Conservation (phyloP, 768 basidiomycete species). For the Boletus speciosus region DNA sequence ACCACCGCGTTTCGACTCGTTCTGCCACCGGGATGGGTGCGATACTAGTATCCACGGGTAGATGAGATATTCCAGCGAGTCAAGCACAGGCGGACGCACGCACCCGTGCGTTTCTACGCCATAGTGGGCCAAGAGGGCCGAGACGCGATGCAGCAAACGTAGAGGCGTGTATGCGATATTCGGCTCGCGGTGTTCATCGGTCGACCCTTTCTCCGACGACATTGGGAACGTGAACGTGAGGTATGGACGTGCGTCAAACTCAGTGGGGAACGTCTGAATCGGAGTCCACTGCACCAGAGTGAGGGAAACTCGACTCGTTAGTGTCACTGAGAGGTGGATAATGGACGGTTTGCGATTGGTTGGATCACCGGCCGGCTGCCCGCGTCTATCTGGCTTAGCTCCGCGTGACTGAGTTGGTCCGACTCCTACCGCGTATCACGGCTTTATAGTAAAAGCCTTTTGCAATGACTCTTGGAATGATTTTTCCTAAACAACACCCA, state of each 20-base stretch:
- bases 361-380: too few relatives aligned
- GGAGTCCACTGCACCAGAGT: background rate
- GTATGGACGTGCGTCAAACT: slow-evolving; percentile 3
- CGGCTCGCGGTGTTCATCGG: background rate
- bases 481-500: too few relatives aligned
- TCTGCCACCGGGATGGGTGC: slow-evolving; percentile 35
- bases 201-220: slow-evolving; percentile 2
- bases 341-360: too few relatives aligned
- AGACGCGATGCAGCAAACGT: slow-evolving; percentile 20
- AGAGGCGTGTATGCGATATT: background rate
- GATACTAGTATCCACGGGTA: slow-evolving; percentile 27
- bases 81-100: background rate
- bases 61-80: background rate
- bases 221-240: background rate
- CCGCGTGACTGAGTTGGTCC: too few relatives aligned
- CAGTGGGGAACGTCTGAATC: too few relatives aligned
- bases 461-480: too few relatives aligned
- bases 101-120: slow-evolving; percentile 44
- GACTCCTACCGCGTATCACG: background rate
- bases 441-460: too few relatives aligned
- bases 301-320: background rate
- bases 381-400: too few relatives aligned
- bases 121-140: slow-evolving; percentile 30
- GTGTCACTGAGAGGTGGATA: background rate
- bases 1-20: slow-evolving; percentile 40